Percentiles rank a stretch among this genome's conserved stretches.
Conservation (phyloP, 1,139 yeast species). For the Magnusiomyces suaveolens region DNA sequence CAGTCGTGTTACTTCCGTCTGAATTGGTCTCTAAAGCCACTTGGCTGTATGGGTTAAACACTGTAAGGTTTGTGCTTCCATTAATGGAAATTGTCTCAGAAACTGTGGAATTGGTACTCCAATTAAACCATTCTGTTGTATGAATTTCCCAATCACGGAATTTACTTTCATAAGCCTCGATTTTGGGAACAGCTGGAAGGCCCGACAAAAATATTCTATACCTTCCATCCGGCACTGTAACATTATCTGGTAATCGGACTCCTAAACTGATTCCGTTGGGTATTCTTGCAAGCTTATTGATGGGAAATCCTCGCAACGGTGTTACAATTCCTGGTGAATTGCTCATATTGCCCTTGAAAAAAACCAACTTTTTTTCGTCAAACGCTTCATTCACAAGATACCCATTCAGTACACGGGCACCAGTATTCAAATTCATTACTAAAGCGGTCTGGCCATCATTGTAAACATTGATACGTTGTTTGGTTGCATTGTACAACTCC, state of each 20-base stretch:
- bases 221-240: neutral
- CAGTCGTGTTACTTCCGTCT: neutral
- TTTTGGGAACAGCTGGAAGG: slow-evolving; percentile 1
- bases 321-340: neutral
- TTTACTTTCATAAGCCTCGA: neutral
- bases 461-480: neutral
- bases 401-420: slow-evolving; percentile 2
- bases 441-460: neutral
- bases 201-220: neutral
- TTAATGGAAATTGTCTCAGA: neutral
- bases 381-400: neutral
- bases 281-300: neutral
- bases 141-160: neutral
- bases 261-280: neutral
- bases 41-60: neutral
- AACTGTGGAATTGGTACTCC: neutral
- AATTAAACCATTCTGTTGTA: neutral
- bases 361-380: neutral
- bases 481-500: neutral
- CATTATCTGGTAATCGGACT: neutral
- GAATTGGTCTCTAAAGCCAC: neutral
- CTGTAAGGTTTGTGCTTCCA: neutral
- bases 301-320: neutral
- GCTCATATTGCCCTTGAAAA: neutral
- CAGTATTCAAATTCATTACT: neutral